Evolutionary conservation across 1,284 basidiomycete species (phyloP).

Genomic region (Sanghuangporus weigelae): DNA sequence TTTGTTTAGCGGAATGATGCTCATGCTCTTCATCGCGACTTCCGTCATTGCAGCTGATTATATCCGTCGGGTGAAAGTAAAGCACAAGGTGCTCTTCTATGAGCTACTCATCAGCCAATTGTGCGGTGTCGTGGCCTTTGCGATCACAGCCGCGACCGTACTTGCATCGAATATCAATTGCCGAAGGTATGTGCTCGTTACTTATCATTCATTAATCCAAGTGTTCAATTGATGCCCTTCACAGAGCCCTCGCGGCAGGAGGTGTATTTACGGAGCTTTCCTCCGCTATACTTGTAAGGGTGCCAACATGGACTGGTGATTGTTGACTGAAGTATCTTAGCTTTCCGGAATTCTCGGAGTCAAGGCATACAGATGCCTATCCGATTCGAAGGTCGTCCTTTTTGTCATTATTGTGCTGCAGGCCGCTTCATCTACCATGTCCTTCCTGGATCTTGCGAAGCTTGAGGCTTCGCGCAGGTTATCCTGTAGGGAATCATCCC

Average conservation of each 20-base stretch:
- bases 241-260: constrained; percentile 37
- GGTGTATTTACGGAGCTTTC: constrained; percentile 35
- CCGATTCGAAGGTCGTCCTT: constrained; percentile 49
- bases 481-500: constrained; percentile 34
- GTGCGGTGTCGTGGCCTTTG: constrained; percentile 41
- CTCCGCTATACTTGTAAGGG: constrained; percentile 41
- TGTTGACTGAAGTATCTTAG: constrained; percentile 28
- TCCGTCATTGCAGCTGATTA: constrained; percentile 48
- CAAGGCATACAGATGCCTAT: constrained; percentile 62
- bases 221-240: background rate
- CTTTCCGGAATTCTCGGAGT: constrained; percentile 58
- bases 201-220: background rate
- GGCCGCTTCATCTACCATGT: constrained; percentile 34
- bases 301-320: background rate
- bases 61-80: constrained; percentile 49
- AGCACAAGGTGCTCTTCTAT: constrained; percentile 57
- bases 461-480: constrained; percentile 37
- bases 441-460: constrained; percentile 38
- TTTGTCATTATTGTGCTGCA: constrained; percentile 38
- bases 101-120: constrained; percentile 51
- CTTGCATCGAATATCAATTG: constrained; percentile 38
- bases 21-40: constrained; percentile 50
- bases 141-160: constrained; percentile 41
- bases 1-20: constrained; percentile 43
- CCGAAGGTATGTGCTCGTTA: constrained; percentile 30